Conservation (phyloP, 768 basidiomycete species). For the Thelephora aurantiotincta region DNA sequence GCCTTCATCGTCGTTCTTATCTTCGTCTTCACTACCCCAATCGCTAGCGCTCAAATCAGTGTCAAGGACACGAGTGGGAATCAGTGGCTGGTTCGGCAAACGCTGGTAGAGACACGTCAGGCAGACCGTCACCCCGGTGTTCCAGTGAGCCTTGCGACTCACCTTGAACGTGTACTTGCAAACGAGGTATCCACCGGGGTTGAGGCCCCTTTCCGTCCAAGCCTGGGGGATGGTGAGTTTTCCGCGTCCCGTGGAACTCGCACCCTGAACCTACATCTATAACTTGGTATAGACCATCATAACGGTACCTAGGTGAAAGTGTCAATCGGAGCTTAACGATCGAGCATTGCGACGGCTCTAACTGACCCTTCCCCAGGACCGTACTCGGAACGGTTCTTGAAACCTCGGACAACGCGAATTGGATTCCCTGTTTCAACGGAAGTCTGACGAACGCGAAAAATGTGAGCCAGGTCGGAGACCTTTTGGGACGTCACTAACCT, state of each 20-base stretch:
- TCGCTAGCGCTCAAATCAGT: no score
- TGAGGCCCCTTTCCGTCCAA: conserved; percentile 63
- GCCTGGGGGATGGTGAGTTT: conserved; percentile 26
- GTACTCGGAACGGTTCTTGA: conserved; percentile 55
- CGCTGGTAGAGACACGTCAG: no score
- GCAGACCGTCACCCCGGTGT: no score
- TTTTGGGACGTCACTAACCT: conserved; percentile 21
- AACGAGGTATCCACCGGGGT: conserved; percentile 55
- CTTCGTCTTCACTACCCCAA: no score
- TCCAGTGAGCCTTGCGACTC: no score
- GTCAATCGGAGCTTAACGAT: not conserved
- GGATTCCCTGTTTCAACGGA: conserved; percentile 75
- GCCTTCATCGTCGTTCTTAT: no score
- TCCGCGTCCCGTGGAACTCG: not conserved
- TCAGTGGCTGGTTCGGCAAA: no score
- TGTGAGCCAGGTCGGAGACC: not conserved
- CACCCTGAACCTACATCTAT: conserved; percentile 35
- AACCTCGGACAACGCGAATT: conserved; percentile 79
- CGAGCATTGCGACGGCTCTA: not conserved
- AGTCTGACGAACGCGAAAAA: conserved; percentile 24
- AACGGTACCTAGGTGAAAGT: conserved; percentile 49
- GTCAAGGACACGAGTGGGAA: no score
- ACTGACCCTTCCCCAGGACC: conserved; percentile 67
- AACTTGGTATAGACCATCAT: conserved; percentile 78
- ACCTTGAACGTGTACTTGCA: conserved; percentile 84